phyloP scores from a whole-genome alignment of 108 stramenopile species.

The Nitzschia sp. region DNA sequence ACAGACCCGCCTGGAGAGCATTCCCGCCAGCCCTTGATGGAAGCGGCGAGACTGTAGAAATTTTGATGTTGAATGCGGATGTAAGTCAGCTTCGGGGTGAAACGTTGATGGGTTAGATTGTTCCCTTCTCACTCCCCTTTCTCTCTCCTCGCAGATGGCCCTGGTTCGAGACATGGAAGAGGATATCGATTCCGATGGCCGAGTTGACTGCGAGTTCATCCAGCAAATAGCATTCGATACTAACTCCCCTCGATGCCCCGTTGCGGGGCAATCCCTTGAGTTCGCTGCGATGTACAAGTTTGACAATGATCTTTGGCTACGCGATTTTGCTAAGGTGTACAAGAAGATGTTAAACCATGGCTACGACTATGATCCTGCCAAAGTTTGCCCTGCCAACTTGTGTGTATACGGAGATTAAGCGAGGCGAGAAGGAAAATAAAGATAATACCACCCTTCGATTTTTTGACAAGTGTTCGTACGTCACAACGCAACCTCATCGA shows the following conservation, averaged over 20 bases:
- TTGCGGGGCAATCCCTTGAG: not conserved
- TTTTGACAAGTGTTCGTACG: no score
- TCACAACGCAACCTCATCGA: not conserved
- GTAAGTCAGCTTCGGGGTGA: not conserved
- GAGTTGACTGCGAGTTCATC: not conserved
- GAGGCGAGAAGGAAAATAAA: not conserved
- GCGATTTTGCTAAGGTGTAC: not conserved
- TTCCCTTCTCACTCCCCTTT: not conserved
- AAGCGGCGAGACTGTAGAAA: not conserved
- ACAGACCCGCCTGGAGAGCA: constrained; percentile 39
- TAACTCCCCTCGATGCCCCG: not conserved
- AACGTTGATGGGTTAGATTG: not conserved
- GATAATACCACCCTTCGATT: no score
- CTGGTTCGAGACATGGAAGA: not conserved
- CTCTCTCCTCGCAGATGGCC: not conserved
- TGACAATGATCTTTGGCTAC: constrained; percentile 6
- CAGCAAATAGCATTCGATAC: not conserved
- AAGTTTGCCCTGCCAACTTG: not conserved
- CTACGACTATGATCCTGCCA: not conserved
- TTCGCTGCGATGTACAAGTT: not conserved
- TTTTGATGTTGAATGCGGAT: constrained; percentile 6
- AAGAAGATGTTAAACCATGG: not conserved
- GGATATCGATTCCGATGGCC: not conserved
- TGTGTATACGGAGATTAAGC: not conserved
- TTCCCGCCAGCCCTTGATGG: constrained; percentile 3